Base-by-base conservation (phyloP, 108 stramenopile genomes). In the Asterionellopsis glacialis region DNA sequence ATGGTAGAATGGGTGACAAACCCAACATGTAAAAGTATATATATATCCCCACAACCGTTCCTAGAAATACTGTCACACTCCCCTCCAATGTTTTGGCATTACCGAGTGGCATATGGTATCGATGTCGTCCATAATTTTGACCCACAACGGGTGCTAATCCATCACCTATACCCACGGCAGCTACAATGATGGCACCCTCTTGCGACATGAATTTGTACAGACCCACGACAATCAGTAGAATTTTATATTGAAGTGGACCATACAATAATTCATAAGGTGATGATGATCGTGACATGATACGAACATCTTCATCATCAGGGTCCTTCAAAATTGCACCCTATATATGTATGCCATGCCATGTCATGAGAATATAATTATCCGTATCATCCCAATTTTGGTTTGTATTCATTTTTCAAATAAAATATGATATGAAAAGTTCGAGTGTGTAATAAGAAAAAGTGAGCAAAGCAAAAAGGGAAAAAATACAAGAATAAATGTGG, bases 61-160 rank as follows among this genome's bases (percentile, higher is more conserved):
- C 86, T 0, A 91, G 40, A 61, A 81, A 78, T 11, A 87, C 81
- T 7, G 78, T 84, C 12, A 91, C 43, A 45, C 77, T 82, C 5
- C 90, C 90, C 58, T 91, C 90, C 45, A 91, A 75, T 1, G 77
- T 82, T 61, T 91, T 91, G 1, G 62, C 57, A 51, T 69, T 67
- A 22, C 68, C 72, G 0, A 91, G 68, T 1, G 86, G 84, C 63
- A 80, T 67, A 18, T 67, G 60, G 59, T 81, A 91, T 13, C 59
- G 61, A 43, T 83, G 83, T 23, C 76, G 53, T n/a, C 90, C 90
- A 59, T 74, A 81, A 41, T 64, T 41, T 0, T 59, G 22, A 11
- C 85, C 85, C 9, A 83, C 51, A 22, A 80, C 27, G 1, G 85
- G 82, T 15, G 82, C 85, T 6, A 83, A 53, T 25, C 73, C 64